Base-by-base conservation (phyloP, 257 asterid species). In the Lithospermum erythrorhizon region DNA sequence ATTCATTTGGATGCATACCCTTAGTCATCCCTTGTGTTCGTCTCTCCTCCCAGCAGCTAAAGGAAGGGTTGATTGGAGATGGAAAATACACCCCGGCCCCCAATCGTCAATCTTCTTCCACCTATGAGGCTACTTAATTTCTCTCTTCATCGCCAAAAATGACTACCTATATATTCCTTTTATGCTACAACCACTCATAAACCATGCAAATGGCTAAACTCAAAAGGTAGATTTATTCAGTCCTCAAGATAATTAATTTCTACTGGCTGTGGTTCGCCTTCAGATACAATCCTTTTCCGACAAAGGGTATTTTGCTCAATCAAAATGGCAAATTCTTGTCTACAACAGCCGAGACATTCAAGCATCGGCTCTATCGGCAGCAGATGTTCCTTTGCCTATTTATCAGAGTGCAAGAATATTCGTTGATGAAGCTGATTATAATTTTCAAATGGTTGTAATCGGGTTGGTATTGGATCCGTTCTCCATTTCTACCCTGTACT, bases 401-500 rank as follows among this genome's bases (percentile, higher is more conserved):
- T 84, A 93, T 54, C 64, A 66, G 2, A 61, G 89, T 0, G 97
- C 96, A 0, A 79, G 63, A 35, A 65, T 86, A 2, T 93, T 93
- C 62, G 81, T 76, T 1, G 53, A 57, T 13, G 69, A 51, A 1
- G 96, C 95, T 3, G 75, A 82, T 0, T 93, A 80, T 77, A 73
- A 87, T 0, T 89, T 86, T 71, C 97, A 72, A 23, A 81, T 84
- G 10, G 45, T 70, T 53, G 67, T n/a, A 78, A 52, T 83, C 94
- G 20, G 96, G 97, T 0, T 81, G 85, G 90, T 96, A 90, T 58
- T 90, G 95, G 96, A 73, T 87, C 24, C 83, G 96, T 11, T n/a
- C 85, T 87, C 51, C 85, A 90, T 63, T 90, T 90, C 53, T 75
- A 76, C 0, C 88, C 90, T 0, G 9, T 83, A 1, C 58, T 65